Conservation (phyloP, 1,284 basidiomycete species). For the Pisolithus thermaeus region DNA sequence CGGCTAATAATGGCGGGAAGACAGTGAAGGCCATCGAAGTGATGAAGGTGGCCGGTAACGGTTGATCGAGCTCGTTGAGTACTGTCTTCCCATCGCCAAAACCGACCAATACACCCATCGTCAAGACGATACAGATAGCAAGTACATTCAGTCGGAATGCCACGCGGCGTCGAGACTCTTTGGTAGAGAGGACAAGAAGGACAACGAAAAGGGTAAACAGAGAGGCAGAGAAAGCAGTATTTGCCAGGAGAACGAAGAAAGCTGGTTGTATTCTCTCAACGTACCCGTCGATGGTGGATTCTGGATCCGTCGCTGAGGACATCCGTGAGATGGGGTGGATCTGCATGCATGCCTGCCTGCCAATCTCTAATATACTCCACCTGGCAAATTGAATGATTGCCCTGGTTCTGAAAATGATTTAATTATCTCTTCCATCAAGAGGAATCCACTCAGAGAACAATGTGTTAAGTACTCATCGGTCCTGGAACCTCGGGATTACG, state of each 20-base stretch:
- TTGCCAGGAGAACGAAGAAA: background rate
- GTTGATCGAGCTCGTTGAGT: background rate
- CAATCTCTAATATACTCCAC: too few relatives aligned
- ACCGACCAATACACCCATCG: too few relatives aligned
- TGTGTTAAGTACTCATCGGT: too few relatives aligned
- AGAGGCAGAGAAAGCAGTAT: background rate
- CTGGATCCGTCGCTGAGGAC: background rate
- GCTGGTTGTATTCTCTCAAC: background rate
- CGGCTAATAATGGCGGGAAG: background rate
- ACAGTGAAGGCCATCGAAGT: background rate
- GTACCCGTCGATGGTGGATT: background rate
- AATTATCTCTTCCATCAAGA: too few relatives aligned
- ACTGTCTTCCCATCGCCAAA: background rate
- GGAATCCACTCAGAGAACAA: too few relatives aligned
- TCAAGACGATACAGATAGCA: too few relatives aligned
- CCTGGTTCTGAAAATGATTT: too few relatives aligned
- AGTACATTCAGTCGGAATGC: too few relatives aligned
- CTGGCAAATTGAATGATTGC: too few relatives aligned
- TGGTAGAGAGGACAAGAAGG: constrained; percentile 3
- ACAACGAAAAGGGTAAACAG: background rate
- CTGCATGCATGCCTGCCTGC: too few relatives aligned
- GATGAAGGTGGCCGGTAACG: background rate
- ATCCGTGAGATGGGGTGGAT: background rate
- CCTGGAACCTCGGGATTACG: too few relatives aligned
- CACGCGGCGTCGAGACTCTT: too few relatives aligned